Evolutionary conservation across 2,329 filamentous ascomycete species (phyloP), one percentile per base, ranked within the genome.

Genomic region (Claviceps digitariae): DNA sequence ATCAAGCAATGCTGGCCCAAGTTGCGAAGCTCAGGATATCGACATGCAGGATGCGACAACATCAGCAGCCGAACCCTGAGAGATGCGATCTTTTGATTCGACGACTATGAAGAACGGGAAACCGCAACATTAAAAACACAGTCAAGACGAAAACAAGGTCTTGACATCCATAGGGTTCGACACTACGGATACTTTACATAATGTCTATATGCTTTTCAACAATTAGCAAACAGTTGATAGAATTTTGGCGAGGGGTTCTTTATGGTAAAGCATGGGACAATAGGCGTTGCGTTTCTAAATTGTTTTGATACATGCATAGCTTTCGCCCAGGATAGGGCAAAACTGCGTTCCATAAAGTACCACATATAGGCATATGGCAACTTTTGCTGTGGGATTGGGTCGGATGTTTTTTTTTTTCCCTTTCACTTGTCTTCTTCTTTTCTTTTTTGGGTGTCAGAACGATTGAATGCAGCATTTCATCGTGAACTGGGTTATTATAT

Each of bases 11-110:
- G 61, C 62, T 12, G 62, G 62, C 38, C 56, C 68, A 13, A 63
- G 62, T 23, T 63, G 64, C 50, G 70, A 71, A 6, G 66, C 62
- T 31, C 71, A 74, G 51, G 78, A 81, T 53, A 68, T 81, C 31
- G 73, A 76, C 23, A 81, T 81, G 78, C 64, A 71, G 41, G 79
- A 82, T 56, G 76, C 74, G 23, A 75, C 74, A 6, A 75, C 77
- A 7, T 76, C 77, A 9, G 78, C 77, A 7, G 76, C 76, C 21
- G 15, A 17, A 13, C 12, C 12, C 77, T 2, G 77, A 21, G 61
- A 64, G 48, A 15, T 23, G 12, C 12, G 13, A 48, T 38, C 17
- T 13, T 15, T 9, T 48, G 27, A 15, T 21, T 48, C 15, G 8
- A 27, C 29, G 46, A n/a, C 13, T 41, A 8, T 12, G 21, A 23